phyloP scores from a whole-genome alignment of 345 rosid species.

The Mercurialis annua region DNA sequence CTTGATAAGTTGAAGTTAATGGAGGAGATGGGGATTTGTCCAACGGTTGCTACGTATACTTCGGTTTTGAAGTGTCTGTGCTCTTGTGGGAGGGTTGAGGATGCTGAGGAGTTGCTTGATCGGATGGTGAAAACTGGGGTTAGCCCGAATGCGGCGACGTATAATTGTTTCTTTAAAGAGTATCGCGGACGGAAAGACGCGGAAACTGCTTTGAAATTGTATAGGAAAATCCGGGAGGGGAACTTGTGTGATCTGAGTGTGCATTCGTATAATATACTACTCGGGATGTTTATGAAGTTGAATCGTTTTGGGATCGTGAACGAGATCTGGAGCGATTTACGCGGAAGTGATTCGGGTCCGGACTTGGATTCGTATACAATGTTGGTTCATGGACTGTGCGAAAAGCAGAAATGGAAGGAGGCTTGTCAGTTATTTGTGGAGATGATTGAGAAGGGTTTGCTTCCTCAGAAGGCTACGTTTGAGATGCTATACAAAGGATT shows the following conservation, averaged over 20 bases:
- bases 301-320: slow-evolving; percentile 47
- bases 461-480: slow-evolving; percentile 83
- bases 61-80: slow-evolving; percentile 78
- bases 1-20: slow-evolving; percentile 68
- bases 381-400: slow-evolving; percentile 66
- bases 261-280: slow-evolving; percentile 61
- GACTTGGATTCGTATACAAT: slow-evolving; percentile 82
- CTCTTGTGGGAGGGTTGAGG: slow-evolving; percentile 67
- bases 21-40: slow-evolving; percentile 63
- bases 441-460: slow-evolving; percentile 85
- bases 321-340: slow-evolving; percentile 75
- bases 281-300: slow-evolving; percentile 58
- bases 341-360: slow-evolving; percentile 50
- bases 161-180: slow-evolving; percentile 87
- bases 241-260: slow-evolving; percentile 37
- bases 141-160: slow-evolving; percentile 56
- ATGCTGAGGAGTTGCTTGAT: slow-evolving; percentile 58
- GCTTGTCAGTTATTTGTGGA: slow-evolving; percentile 78
- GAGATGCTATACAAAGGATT: slow-evolving; percentile 75
- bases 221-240: slow-evolving; percentile 65
- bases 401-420: slow-evolving; percentile 62
- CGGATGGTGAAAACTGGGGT: slow-evolving; percentile 66
- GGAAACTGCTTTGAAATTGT: slow-evolving; percentile 56
- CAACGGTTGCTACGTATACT: slow-evolving; percentile 58
- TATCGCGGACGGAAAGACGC: slow-evolving; percentile 74